Base-by-base conservation (phyloP, 2,329 filamentous ascomycete species). In the Sporothrix phasma region DNA sequence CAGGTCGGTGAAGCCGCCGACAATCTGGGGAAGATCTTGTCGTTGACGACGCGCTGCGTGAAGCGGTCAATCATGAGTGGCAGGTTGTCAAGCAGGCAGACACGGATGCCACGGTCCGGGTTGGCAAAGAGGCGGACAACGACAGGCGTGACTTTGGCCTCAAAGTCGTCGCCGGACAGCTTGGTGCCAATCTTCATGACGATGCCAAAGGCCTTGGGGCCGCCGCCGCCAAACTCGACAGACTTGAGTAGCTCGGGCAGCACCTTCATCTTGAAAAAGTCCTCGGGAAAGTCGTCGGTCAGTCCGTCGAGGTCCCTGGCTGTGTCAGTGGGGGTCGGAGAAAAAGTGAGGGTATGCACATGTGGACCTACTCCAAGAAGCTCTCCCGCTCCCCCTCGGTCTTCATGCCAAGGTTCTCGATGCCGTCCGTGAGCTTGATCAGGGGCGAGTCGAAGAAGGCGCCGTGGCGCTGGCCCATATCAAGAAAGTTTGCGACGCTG, bases 261-360 rank as follows among this genome's bases (percentile, higher is more conserved):
- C 3, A 99, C 86, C 72, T 97, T 99, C 82, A 96, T 89, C 73
- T 95, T 96, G 80, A 97, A 96, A 74, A 96, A 99, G 66, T 97
- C 94, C 72, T 97, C 93, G 0, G 94, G 94, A 67, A 97, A 97
- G 74, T 99, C 92, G 69, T 97, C 91, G 0, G 91, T 88, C 5
- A 97, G 81, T 66, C 89, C 82, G 69, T 96, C 91, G 5, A 99
- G 83, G 71, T 96, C 90, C 63, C 80, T 82, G 47, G 46, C 24
- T 1, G 19, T 19, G 45, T 62, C 41, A 41, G 26, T 13, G 10
- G 34, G 22, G 19, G 3, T 3, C 29, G n/a, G n/a, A n/a, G n/a
- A n/a, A 10, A 11, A 15, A 53, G 22, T 7, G 1, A 37, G 17
- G 13, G 15, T 2, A 41, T 15, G 34, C 13, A 37, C 49, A 10